A percentile compares a stretch with the other conserved stretches of the same genome.
phyloP scores from a whole-genome alignment of 768 basidiomycete species.

The Suillus clintonianus region DNA sequence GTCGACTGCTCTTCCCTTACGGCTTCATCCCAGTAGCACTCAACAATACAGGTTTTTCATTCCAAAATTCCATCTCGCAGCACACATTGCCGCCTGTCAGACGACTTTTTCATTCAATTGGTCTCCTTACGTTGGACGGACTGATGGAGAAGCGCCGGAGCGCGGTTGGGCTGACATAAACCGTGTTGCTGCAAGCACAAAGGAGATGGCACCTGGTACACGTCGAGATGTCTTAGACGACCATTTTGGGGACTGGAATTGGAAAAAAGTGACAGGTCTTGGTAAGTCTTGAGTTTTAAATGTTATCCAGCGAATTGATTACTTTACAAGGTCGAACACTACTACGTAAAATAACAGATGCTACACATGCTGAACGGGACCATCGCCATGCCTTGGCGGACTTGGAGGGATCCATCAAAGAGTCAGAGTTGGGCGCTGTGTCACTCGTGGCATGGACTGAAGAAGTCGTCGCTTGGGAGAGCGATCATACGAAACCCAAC shows the following conservation, averaged over 20 bases:
- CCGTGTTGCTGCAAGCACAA: slow-evolving; percentile 10
- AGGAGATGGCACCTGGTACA: slow-evolving; percentile 19
- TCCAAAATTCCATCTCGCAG: neutral
- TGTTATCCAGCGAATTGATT: no score
- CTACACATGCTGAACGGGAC: no score
- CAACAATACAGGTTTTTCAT: neutral
- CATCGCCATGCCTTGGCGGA: no score
- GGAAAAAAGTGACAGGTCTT: no score
- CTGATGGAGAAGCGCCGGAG: slow-evolving; percentile 25
- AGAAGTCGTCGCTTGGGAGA: no score
- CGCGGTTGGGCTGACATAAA: slow-evolving; percentile 19
- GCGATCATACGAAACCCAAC: no score
- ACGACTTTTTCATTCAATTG: neutral
- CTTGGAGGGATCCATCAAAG: no score
- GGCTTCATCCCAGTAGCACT: neutral
- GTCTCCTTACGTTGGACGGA: slow-evolving; percentile 9
- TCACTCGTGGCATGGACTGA: no score
- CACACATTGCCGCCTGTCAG: neutral
- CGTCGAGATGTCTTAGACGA: slow-evolving; percentile 28
- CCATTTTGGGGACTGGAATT: neutral
- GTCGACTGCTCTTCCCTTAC: neutral
- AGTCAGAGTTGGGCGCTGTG: no score
- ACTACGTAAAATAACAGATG: no score
- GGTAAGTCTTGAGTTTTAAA: no score
- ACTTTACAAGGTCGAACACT: no score